phyloP scores from a whole-genome alignment of 1,284 basidiomycete species.

The Jaminaea rosea region DNA sequence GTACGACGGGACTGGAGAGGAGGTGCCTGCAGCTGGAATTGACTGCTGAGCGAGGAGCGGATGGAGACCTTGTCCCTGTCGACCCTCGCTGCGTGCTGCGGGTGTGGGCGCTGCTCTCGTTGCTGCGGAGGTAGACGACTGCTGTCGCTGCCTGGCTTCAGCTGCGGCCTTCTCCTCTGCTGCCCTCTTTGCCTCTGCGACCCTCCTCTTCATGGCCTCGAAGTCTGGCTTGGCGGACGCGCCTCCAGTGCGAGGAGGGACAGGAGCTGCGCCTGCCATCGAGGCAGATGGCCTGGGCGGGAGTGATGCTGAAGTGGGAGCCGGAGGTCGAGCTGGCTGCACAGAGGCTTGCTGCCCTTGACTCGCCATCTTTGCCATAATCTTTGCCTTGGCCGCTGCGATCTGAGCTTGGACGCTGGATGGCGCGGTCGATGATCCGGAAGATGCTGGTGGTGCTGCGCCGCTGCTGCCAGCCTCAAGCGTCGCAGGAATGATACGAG shows the following conservation, averaged over 20 bases:
- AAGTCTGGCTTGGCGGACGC: background rate
- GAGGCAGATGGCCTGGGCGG: background rate
- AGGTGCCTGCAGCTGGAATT: background rate
- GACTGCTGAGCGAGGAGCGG: background rate
- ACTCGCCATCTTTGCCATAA: slow-evolving; percentile 19
- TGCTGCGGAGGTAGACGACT: slow-evolving; percentile 9
- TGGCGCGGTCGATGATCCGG: background rate
- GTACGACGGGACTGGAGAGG: background rate
- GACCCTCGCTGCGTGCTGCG: background rate
- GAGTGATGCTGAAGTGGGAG: background rate
- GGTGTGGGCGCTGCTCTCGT: background rate
- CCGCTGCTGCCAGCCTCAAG: background rate
- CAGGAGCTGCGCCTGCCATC: background rate
- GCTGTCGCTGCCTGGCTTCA: background rate
- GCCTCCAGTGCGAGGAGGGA: background rate
- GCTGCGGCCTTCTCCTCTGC: slow-evolving; percentile 1
- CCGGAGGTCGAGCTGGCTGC: too few species aligned
- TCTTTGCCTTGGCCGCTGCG: slow-evolving; percentile 23
- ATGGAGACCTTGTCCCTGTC: background rate
- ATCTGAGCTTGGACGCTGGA: slow-evolving; percentile 24
- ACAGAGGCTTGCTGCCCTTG: too few species aligned
- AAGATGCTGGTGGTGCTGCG: background rate
- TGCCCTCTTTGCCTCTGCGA: slow-evolving; percentile 7
- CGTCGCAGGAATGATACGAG: background rate
- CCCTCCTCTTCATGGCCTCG: slow-evolving; percentile 3